A percentile compares a stretch with the other conserved stretches of the same genome.
phyloP scores from a whole-genome alignment of 129 eudicot species.

The Oenanthe sinensis region DNA sequence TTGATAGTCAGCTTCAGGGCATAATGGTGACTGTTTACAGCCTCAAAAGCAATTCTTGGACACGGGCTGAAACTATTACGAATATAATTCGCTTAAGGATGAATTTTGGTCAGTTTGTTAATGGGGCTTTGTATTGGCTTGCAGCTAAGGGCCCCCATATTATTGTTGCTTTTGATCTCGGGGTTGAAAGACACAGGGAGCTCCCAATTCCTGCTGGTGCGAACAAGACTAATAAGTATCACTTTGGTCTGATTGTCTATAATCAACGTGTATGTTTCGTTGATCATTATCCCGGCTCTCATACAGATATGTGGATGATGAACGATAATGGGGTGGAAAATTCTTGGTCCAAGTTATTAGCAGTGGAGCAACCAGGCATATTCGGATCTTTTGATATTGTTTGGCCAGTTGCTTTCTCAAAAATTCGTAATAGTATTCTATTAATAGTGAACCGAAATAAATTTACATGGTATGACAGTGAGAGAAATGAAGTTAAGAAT shows the following conservation, averaged over 20 bases:
- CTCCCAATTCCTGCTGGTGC: background rate
- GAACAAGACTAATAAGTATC: background rate
- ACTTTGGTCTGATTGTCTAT: background rate
- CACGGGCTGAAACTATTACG: background rate
- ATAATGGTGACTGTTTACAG: constrained; percentile 1
- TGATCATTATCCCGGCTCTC: background rate
- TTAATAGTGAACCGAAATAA: background rate
- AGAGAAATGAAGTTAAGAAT: background rate
- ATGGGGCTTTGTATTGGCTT: constrained; percentile 4
- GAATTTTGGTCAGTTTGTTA: background rate
- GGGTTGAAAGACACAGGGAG: background rate
- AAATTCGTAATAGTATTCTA: background rate
- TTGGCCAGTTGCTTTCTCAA: background rate
- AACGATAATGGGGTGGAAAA: background rate
- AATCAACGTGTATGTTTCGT: background rate
- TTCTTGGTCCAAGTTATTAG: background rate
- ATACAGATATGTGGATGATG: background rate
- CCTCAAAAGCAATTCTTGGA: constrained; percentile 3
- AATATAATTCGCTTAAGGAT: background rate
- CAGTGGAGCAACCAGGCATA: background rate
- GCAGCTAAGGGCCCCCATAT: background rate
- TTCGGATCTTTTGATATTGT: background rate
- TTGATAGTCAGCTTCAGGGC: background rate
- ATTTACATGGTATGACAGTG: background rate
- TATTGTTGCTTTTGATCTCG: constrained; percentile 6